Conservation (phyloP, 768 basidiomycete genomes). For the Termitomyces sp. region DNA sequence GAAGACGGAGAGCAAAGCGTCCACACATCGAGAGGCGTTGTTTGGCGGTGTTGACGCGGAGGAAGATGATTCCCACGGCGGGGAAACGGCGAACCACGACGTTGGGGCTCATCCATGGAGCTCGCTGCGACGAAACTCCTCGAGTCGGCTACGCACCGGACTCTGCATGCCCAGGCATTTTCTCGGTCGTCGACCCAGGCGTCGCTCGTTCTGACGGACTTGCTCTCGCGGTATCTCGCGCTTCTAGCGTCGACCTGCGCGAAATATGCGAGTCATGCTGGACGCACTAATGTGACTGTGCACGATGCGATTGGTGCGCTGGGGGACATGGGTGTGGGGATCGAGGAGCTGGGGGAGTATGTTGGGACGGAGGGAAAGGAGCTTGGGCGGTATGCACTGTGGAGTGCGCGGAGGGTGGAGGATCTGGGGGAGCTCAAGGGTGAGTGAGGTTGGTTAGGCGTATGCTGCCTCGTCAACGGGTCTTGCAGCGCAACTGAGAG, state of each 20-base stretch:
- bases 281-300: slow-evolving; percentile 53
- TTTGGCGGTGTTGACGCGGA: slow-evolving; percentile 10
- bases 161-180: slow-evolving; percentile 77
- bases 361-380: slow-evolving; percentile 65
- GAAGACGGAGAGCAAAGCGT: slow-evolving; percentile 52
- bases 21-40: slow-evolving; percentile 50
- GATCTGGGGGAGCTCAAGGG: slow-evolving; percentile 74
- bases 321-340: slow-evolving; percentile 68
- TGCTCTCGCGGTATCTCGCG: slow-evolving; percentile 70
- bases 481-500: slow-evolving; percentile 53
- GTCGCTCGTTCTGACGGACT: slow-evolving; percentile 64
- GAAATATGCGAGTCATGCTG: slow-evolving; percentile 73
- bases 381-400: slow-evolving; percentile 61
- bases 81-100: slow-evolving; percentile 15
- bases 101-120: slow-evolving; percentile 40
- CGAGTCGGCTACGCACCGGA: slow-evolving; percentile 64
- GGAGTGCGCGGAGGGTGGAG: slow-evolving; percentile 62
- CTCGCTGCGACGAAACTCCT: slow-evolving; percentile 55
- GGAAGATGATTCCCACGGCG: slow-evolving; percentile 7
- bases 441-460: slow-evolving; percentile 34
- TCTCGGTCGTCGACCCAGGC: slow-evolving; percentile 75
- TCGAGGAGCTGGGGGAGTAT: slow-evolving; percentile 71
- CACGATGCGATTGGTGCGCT: slow-evolving; percentile 65
- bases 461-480: slow-evolving; percentile 21
- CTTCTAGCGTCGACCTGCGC: slow-evolving; percentile 66